Evolutionary conservation across 192 early-diverging fungal species (phyloP), one percentile per base, ranked within the genome.

Genomic region (Lobosporangium transversale): DNA sequence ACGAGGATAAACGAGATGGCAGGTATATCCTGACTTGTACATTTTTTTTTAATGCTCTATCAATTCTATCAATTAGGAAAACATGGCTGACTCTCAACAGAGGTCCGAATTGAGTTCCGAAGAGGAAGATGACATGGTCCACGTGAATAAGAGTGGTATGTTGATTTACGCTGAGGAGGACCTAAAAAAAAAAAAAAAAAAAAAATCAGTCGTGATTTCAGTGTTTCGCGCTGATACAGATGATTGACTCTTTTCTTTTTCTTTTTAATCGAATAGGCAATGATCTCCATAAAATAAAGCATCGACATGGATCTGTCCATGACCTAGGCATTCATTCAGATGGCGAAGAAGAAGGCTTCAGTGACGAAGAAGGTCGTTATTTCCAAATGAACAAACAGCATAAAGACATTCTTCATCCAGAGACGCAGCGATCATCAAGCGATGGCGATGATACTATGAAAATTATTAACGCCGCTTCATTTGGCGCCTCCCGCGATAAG

Each of bases 81-180:
- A 40, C 64, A 75, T 75, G 71, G 36, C 31, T 15, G 63, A 45
- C 35, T 66, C 71, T 47, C 63, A 73, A 30, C 33, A 47, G 17
- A 49, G 43, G n/a, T 71, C 70, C 27, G 58, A 56, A 45, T 57
- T 67, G n/a, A 26, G 53, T 37, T 66, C 73, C 29, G 64, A 76
- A 30, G 71, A 75, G 32, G 73, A 76, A 3, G 73, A 76, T 31
- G 73, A 76, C 23, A 62, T 76, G 47, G 73, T 76, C 23, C 73
- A 76, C 48, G 64, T 76, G 35, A 50, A 76, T 50, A 20, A 67
- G 0, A 53, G 62, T 7, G 64, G 65, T 67, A 42, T 27, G 32
- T 10, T 3, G 32, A n/a, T n/a, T n/a, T n/a, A n/a, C n/a, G n/a
- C n/a, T n/a, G n/a, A n/a, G n/a, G n/a, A n/a, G n/a, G n/a, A n/a